phyloP scores from a whole-genome alignment of 1,139 yeast genomes.

The Diutina catenulata region DNA sequence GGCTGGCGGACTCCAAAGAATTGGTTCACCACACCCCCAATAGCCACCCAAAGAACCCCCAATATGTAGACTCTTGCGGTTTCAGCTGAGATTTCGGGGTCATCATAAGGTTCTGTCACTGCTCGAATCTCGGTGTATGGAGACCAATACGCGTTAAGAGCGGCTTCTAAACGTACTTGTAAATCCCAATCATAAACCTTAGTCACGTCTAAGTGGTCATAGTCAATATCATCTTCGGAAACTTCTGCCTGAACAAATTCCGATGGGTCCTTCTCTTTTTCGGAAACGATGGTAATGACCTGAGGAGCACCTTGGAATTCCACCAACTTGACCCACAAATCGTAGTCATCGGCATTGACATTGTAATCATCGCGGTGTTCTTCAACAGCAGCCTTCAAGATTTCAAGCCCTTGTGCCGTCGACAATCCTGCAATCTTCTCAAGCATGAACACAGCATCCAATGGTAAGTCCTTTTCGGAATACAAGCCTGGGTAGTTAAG shows the following conservation, averaged over 20 bases:
- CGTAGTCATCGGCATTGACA: background rate
- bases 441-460: conserved; percentile 1
- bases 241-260: background rate
- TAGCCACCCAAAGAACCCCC: conserved; percentile 9
- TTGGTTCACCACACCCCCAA: conserved; percentile 9
- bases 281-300: no score
- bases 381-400: background rate
- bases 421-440: background rate
- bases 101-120: conserved; percentile 10
- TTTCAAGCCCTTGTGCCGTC: background rate
- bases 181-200: conserved; percentile 8
- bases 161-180: conserved; percentile 10
- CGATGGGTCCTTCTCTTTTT: background rate
- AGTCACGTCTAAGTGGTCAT: no score
- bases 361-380: conserved; percentile 4
- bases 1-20: conserved; percentile 9
- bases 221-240: background rate
- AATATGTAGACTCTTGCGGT: conserved; percentile 9
- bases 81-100: conserved; percentile 8
- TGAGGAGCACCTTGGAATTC: no score
- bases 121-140: conserved; percentile 10
- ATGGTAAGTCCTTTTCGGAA: background rate
- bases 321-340: background rate
- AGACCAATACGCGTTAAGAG: conserved; percentile 9
- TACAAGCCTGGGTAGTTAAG: conserved; percentile 9